Evolutionary conservation across 305 asterid genomes (phyloP).

Genomic region (Rubia peregrina): DNA sequence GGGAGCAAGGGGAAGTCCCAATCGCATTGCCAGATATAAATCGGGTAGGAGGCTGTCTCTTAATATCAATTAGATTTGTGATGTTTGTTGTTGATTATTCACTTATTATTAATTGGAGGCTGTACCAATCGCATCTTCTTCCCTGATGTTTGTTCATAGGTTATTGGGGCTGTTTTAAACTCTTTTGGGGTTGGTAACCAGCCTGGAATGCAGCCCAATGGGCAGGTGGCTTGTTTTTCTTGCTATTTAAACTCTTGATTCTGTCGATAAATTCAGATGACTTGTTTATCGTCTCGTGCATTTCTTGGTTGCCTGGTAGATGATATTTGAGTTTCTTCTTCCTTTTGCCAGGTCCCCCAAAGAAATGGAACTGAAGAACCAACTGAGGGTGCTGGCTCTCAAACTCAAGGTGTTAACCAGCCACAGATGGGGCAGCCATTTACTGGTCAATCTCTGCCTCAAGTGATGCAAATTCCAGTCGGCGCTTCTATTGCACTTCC

Average conservation of each 20-base stretch:
- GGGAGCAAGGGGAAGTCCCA: slow-evolving; percentile 54
- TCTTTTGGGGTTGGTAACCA: slow-evolving; percentile 56
- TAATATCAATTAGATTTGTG: slow-evolving; percentile 5
- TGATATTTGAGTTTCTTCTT: background rate
- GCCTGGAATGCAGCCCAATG: slow-evolving; percentile 48
- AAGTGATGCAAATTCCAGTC: slow-evolving; percentile 47
- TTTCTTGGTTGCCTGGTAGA: background rate
- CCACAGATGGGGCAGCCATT: slow-evolving; percentile 43
- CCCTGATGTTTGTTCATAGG: slow-evolving; percentile 30
- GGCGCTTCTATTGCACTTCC: slow-evolving; percentile 62
- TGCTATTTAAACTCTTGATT: slow-evolving; percentile 4
- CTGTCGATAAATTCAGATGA: background rate
- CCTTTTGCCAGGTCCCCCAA: slow-evolving; percentile 34
- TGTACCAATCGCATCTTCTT: slow-evolving; percentile 2
- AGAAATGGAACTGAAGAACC: slow-evolving; percentile 50
- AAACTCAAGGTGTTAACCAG: slow-evolving; percentile 45
- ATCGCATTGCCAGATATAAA: slow-evolving; percentile 47
- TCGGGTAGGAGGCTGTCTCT: slow-evolving; percentile 40
- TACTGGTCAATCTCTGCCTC: slow-evolving; percentile 45
- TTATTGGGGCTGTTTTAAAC: slow-evolving; percentile 82
- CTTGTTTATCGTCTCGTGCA: background rate
- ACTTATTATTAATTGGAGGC: background rate
- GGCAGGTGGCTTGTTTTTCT: slow-evolving; percentile 40
- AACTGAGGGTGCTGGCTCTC: slow-evolving; percentile 33
- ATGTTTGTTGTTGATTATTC: slow-evolving; percentile 9